Evolutionary conservation across 2,329 filamentous ascomycete species (phyloP), one percentile per base, ranked within the genome.

Genomic region (Nannizziopsis arthrosporioides): DNA sequence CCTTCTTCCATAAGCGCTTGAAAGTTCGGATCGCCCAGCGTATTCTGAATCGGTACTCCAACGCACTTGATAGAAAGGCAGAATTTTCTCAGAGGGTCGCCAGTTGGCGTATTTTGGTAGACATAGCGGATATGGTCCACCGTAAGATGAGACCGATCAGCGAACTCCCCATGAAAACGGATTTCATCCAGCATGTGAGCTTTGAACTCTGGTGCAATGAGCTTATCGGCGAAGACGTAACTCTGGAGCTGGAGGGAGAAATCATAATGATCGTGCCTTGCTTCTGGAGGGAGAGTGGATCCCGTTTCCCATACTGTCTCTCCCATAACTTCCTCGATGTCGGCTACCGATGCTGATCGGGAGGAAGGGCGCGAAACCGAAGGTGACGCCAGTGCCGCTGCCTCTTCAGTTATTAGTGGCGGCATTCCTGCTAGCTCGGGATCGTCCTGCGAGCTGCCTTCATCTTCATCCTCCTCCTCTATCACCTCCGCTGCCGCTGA

Each of bases 201-300:
- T 15, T 37, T 44, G 30, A 50, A 50, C 12, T 39, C 48, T 14
- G 36, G 37, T 2, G 48, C 37, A 17, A 46, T 36, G 12, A 50
- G 22, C 36, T 41, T 50, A 17, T 50, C 48, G 14, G 43, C 48
- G 22, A 50, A 14, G 2, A 47, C 43, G 17, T 50, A 47, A 11
- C 43, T 36, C 7, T 35, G 15, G 7, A 47, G 42, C 22, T 47
- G 42, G 5, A 47, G 14, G 8, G 14, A 34, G 15, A 47, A 50
- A 9, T 50, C 36, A 32, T 47, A 50, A 14, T 39, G 12, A 18
- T 46, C 42, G 27, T 41, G 27, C 18, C 40, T 42, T 15, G 19
- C 17, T 19, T 11, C 18, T 38, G 36, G 36, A 3, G 14, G 14
- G 9, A 38, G 18, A 9, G 40, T 42, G 11, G 40, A 42, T 10